phyloP scores from a whole-genome alignment of 2,329 filamentous ascomycete species.

The Tolypocladium pustulatum region DNA sequence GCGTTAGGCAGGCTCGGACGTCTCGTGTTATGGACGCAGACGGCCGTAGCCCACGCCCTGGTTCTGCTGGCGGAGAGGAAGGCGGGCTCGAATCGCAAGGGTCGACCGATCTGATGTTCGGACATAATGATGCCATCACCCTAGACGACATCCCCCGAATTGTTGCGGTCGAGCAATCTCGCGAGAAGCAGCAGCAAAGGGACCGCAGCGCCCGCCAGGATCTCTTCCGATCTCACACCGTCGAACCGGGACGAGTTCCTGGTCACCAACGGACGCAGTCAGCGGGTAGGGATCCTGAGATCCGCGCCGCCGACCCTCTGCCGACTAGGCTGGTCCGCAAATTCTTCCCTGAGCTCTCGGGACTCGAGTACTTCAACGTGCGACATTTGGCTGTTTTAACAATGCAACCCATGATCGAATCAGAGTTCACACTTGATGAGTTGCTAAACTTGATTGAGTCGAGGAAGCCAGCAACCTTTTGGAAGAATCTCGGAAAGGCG shows the following conservation, averaged over 20 bases:
- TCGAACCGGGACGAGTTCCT: conserved; percentile 38
- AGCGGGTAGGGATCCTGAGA: conserved; percentile 38
- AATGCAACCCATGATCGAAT: conserved; percentile 85
- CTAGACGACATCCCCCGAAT: conserved; percentile 94
- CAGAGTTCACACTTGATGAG: conserved; percentile 88
- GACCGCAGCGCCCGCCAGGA: conserved; percentile 43
- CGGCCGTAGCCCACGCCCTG: conserved; percentile 57
- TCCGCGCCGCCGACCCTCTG: conserved; percentile 41
- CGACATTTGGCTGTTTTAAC: conserved; percentile 89
- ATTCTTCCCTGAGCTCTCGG: conserved; percentile 94
- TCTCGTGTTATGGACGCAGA: conserved; percentile 75
- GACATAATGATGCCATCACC: conserved; percentile 81
- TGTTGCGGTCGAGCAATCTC: conserved; percentile 88
- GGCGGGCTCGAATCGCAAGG: conserved; percentile 27
- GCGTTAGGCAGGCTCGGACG: conserved; percentile 78
- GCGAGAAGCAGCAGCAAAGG: conserved; percentile 75
- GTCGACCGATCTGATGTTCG: conserved; percentile 73
- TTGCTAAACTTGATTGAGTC: conserved; percentile 87
- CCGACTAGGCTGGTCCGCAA: conserved; percentile 53
- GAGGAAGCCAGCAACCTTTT: conserved; percentile 80
- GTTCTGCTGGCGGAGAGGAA: conserved; percentile 56
- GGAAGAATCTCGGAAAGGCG: conserved; percentile 95
- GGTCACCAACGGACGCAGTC: conserved; percentile 57
- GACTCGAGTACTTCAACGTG: conserved; percentile 94
- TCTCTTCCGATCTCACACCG: conserved; percentile 46